phyloP scores from a whole-genome alignment of 2,329 filamentous ascomycete genomes.

The Tricladium varicosporioides region DNA sequence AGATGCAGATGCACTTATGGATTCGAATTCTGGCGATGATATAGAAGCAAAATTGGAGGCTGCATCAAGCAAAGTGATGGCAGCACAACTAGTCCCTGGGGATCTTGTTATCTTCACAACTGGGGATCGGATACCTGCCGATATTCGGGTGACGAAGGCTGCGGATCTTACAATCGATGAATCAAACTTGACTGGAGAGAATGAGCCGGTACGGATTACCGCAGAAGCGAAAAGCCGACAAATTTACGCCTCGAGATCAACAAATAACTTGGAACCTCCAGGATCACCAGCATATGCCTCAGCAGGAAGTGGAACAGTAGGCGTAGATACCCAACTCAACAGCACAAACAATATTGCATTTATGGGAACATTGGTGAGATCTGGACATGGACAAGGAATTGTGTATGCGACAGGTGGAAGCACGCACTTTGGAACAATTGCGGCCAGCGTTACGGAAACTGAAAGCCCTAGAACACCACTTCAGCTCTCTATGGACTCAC shows the following conservation, averaged over 20 bases:
- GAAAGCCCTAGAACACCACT: slow-evolving; percentile 93
- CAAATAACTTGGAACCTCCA: slow-evolving; percentile 36
- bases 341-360: slow-evolving; percentile 91
- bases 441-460: slow-evolving; percentile 88
- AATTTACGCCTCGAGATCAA: slow-evolving; percentile 32
- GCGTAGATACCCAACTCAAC: slow-evolving; percentile 65
- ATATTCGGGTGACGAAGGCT: slow-evolving; percentile 89
- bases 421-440: slow-evolving; percentile 96
- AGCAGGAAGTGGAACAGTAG: slow-evolving; percentile 56
- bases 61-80: slow-evolving; percentile 80
- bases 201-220: slow-evolving; percentile 83
- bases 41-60: slow-evolving; percentile 60
- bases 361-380: slow-evolving; percentile 95
- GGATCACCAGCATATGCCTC: slow-evolving; percentile 57
- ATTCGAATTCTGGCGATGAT: slow-evolving; percentile 40
- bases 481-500: slow-evolving; percentile 94
- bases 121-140: slow-evolving; percentile 92
- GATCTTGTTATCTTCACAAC: slow-evolving; percentile 94
- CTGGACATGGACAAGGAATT: slow-evolving; percentile 90
- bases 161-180: slow-evolving; percentile 92
- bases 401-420: slow-evolving; percentile 94
- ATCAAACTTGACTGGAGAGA: slow-evolving; percentile 95
- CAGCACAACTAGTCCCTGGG: slow-evolving; percentile 82
- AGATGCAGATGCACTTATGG: slow-evolving; percentile 27
- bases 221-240: slow-evolving; percentile 54